phyloP scores from a whole-genome alignment of 176 grass and related monocot genomes.

The Musa itinerans region DNA sequence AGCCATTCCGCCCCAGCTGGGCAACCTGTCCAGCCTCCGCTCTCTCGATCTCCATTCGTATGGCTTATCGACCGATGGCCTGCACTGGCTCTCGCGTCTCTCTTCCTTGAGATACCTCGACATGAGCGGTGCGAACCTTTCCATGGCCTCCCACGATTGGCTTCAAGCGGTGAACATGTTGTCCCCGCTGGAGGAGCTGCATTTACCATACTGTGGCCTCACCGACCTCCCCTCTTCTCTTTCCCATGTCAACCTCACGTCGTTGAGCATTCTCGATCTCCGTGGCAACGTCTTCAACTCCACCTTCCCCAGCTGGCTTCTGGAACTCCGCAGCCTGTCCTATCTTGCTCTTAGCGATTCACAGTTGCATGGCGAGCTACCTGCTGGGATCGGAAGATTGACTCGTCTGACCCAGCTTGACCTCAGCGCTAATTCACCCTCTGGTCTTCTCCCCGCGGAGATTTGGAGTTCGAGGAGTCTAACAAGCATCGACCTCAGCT shows the following conservation, averaged over 20 bases:
- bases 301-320: constrained; percentile 27
- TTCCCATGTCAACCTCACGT: constrained; percentile 21
- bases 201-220: constrained; percentile 23
- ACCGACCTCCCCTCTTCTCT: constrained; percentile 8
- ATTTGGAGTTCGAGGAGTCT: background rate
- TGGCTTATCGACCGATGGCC: background rate
- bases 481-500: no score
- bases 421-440: background rate
- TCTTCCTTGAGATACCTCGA: constrained; percentile 28
- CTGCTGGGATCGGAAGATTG: constrained; percentile 6
- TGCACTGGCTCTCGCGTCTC: constrained; percentile 22
- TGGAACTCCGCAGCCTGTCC: constrained; percentile 20
- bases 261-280: constrained; percentile 22
- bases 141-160: constrained; percentile 9
- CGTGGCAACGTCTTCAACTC: constrained; percentile 11
- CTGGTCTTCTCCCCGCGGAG: background rate
- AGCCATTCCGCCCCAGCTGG: constrained; percentile 1
- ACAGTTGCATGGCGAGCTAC: constrained; percentile 19
- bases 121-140: constrained; percentile 20
- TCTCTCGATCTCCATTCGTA: constrained; percentile 10
- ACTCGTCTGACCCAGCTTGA: background rate
- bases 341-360: constrained; percentile 20
- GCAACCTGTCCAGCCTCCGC: constrained; percentile 27
- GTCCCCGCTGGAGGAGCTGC: constrained; percentile 13
- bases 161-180: constrained; percentile 30